Conservation (phyloP, 2,329 filamentous ascomycete species). For the Fulvia fulva region DNA sequence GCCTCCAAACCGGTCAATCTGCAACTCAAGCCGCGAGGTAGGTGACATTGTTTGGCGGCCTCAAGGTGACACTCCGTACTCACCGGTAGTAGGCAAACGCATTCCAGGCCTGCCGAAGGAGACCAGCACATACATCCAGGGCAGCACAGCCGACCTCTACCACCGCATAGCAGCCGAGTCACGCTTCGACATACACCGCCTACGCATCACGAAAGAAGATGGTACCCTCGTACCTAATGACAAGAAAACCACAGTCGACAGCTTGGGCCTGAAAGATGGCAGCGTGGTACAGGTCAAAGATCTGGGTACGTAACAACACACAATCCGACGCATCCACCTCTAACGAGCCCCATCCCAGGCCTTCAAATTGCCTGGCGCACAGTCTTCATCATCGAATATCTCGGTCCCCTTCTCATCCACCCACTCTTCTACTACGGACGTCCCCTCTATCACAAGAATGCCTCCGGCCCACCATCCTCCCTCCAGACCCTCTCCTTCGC, state of each 20-base stretch:
- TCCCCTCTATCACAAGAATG: conserved; percentile 63
- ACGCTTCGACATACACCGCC: conserved; percentile 54
- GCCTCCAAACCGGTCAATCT: conserved; percentile 42
- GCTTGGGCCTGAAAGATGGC: conserved; percentile 55
- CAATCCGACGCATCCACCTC: neutral
- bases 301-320: conserved; percentile 59
- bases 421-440: conserved; percentile 66
- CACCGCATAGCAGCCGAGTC: conserved; percentile 52
- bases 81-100: conserved; percentile 51
- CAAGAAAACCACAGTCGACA: conserved; percentile 49
- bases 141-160: conserved; percentile 55
- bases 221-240: conserved; percentile 55
- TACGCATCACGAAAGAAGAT: conserved; percentile 64
- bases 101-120: conserved; percentile 58
- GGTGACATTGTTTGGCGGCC: neutral
- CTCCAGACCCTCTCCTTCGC: conserved; percentile 69
- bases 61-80: conserved; percentile 3
- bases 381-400: conserved; percentile 92
- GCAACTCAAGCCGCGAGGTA: conserved; percentile 46
- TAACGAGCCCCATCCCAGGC: conserved; percentile 49
- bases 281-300: conserved; percentile 82
- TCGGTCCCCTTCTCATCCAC: conserved; percentile 87
- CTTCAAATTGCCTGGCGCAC: conserved; percentile 87
- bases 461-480: conserved; percentile 50
- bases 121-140: conserved; percentile 49